These are phyloP conservation scores for Trichoderma lentiforme DNA, from an alignment of 2,329 filamentous ascomycete genomes.

Conservation along the genomic window DNA sequence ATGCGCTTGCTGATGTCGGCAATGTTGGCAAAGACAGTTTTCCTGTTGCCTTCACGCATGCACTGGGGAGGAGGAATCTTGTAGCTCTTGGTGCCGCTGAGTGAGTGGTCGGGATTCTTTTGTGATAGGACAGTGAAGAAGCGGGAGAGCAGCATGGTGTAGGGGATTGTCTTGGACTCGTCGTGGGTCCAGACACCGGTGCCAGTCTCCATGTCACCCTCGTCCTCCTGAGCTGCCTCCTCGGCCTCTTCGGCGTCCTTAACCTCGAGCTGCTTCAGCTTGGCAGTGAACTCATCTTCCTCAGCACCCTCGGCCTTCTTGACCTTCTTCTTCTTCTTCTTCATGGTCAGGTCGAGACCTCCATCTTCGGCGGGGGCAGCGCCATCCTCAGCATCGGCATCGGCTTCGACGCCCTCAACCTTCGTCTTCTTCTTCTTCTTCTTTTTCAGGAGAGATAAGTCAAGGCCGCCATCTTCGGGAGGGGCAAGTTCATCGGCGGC, in stretches of 20 bases:
- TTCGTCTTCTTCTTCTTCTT: conserved; percentile 63
- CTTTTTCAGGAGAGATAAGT: conserved; percentile 74
- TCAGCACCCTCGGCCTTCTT: conserved; percentile 61
- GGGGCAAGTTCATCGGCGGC: conserved; percentile 44
- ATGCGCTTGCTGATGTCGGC: conserved; percentile 98
- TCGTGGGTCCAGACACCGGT: conserved; percentile 90
- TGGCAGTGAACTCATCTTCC: conserved; percentile 59
- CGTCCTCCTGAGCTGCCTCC: conserved; percentile 48
- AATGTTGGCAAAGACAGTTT: conserved; percentile 99
- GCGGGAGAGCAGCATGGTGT: conserved; percentile 78
- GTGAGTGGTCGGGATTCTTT: conserved; percentile 94
- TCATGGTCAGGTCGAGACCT: conserved; percentile 54
- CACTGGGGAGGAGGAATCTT: conserved; percentile 99
- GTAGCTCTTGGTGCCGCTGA: conserved; percentile 88
- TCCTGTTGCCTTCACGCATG: conserved; percentile 99
- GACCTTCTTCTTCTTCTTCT: conserved; percentile 82
- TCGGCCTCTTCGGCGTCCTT: conserved; percentile 61
- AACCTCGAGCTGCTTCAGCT: conserved; percentile 60
- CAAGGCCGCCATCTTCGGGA: conserved; percentile 51
- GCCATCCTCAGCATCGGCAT: conserved; percentile 40
- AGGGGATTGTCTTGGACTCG: conserved; percentile 72
- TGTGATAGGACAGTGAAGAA: conserved; percentile 95
- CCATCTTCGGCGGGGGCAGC: conserved; percentile 40
- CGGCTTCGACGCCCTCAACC: conserved; percentile 44
- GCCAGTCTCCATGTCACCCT: conserved; percentile 80